Percentiles rank a stretch among this genome's conserved stretches.
Conservation (phyloP, 2,329 filamentous ascomycete genomes). For the Lecanicillium sp. region DNA sequence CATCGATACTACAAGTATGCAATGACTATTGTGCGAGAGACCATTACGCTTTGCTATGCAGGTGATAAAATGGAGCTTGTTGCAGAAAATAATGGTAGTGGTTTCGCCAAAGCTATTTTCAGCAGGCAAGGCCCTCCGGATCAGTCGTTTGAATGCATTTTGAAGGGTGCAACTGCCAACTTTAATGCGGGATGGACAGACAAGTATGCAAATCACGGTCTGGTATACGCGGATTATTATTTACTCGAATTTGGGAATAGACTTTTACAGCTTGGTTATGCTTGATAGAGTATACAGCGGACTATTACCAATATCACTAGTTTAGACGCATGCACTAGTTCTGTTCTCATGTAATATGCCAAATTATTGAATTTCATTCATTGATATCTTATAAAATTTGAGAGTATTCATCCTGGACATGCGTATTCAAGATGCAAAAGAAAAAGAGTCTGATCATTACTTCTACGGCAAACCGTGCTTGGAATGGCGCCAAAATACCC, state of each 20-base stretch:
- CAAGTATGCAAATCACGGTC: constrained; percentile 26
- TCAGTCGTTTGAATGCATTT: constrained; percentile 19
- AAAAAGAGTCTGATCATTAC: too few species aligned
- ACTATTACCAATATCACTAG: too few species aligned
- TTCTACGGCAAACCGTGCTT: too few species aligned
- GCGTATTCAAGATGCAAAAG: too few species aligned
- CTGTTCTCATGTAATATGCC: too few species aligned
- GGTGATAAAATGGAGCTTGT: constrained; percentile 15
- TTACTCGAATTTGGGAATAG: constrained; percentile 39
- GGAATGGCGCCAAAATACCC: too few species aligned
- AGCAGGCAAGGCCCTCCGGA: background rate
- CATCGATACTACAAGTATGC: constrained; percentile 19
- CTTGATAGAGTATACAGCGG: background rate
- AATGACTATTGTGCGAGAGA: constrained; percentile 21
- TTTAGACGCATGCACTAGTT: too few species aligned
- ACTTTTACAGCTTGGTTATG: constrained; percentile 27
- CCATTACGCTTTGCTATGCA: constrained; percentile 18
- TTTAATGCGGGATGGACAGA: constrained; percentile 20
- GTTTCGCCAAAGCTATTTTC: background rate
- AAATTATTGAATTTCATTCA: too few species aligned
- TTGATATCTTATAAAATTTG: too few species aligned
- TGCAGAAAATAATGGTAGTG: background rate
- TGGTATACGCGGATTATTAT: constrained; percentile 43
- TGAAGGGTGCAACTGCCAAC: constrained; percentile 26
- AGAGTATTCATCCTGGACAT: too few species aligned